These are phyloP conservation scores for Verticillium klebahnii DNA, from an alignment of 2,329 filamentous ascomycete species.

Conservation along the genomic window DNA sequence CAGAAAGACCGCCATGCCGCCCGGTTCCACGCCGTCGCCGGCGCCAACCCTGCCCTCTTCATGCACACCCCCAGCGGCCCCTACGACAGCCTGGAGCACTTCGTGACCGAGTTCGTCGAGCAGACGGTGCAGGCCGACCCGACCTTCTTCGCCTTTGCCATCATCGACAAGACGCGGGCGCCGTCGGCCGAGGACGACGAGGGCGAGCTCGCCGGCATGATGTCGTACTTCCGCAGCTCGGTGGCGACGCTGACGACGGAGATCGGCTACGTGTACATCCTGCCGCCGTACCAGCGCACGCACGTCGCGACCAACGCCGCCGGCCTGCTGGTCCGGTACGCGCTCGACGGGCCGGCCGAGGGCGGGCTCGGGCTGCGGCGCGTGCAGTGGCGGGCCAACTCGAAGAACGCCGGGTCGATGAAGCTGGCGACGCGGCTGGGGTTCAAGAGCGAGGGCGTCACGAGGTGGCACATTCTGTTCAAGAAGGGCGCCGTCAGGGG, in stretches of 20 bases:
- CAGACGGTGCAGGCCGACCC: slow-evolving; percentile 6
- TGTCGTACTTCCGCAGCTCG: slow-evolving; percentile 19
- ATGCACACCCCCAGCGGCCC: slow-evolving; percentile 14
- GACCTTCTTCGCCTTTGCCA: slow-evolving; percentile 13
- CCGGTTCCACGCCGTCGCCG: slow-evolving; percentile 4
- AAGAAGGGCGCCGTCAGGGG: slow-evolving; percentile 11
- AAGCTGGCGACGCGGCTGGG: slow-evolving; percentile 26
- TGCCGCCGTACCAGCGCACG: slow-evolving; percentile 27
- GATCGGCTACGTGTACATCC: slow-evolving; percentile 28
- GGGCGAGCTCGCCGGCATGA: slow-evolving; percentile 22
- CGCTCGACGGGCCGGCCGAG: slow-evolving; percentile 9
- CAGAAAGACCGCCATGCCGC: slow-evolving; percentile 12
- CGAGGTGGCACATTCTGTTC: slow-evolving; percentile 25
- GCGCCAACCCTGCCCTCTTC: slow-evolving; percentile 13
- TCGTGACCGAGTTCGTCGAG: slow-evolving; percentile 9
- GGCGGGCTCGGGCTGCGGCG: slow-evolving; percentile 20
- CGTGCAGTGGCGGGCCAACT: slow-evolving; percentile 26
- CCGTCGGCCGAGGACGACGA: slow-evolving; percentile 18
- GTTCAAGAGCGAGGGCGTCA: slow-evolving; percentile 23
- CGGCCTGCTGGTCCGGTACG: slow-evolving; percentile 26
- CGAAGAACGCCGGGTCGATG: slow-evolving; percentile 19
- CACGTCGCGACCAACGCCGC: slow-evolving; percentile 28
- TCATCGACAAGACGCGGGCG: slow-evolving; percentile 23
- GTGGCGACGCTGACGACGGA: slow-evolving; percentile 16
- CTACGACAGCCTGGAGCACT: slow-evolving; percentile 11